phyloP scores from a whole-genome alignment of 164 flowering plant species.

The Vitis rotundifolia region DNA sequence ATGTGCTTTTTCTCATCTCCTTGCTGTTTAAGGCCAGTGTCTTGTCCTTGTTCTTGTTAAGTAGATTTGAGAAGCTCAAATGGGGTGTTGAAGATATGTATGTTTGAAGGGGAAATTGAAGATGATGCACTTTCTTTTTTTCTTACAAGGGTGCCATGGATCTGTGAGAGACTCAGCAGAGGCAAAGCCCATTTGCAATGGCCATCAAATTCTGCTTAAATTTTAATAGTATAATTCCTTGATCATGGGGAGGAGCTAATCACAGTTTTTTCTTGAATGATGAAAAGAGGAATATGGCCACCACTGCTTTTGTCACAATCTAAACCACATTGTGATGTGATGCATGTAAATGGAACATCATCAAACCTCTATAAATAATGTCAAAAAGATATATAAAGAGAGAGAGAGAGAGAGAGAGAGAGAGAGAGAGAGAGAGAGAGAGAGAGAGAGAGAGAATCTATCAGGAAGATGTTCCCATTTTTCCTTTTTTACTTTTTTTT shows the following conservation, averaged over 20 bases:
- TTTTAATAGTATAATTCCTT: slow-evolving; percentile 8
- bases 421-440: neutral
- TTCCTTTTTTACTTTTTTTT: neutral
- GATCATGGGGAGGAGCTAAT: slow-evolving; percentile 16
- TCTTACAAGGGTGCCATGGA: slow-evolving; percentile 13
- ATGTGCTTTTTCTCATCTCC: no score
- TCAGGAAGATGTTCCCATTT: slow-evolving; percentile 6
- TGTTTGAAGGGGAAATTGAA: neutral
- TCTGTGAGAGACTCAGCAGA: slow-evolving; percentile 14
- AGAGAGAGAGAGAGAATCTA: neutral
- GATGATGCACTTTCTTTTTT: slow-evolving; percentile 2
- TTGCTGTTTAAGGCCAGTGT: no score
- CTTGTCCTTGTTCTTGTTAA: neutral
- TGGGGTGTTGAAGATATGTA: neutral
- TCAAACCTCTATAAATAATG: slow-evolving; percentile 8
- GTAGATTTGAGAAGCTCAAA: neutral
- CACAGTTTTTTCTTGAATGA: slow-evolving; percentile 1
- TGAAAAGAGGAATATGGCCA: slow-evolving; percentile 5
- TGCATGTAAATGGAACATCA: slow-evolving; percentile 16
- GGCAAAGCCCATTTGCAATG: slow-evolving; percentile 26
- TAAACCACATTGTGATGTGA: slow-evolving; percentile 16
- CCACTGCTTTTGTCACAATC: neutral
- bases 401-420: neutral
- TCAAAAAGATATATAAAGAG: neutral
- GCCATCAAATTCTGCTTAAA: slow-evolving; percentile 33